A percentile compares a stretch with the other conserved stretches of the same genome.
Conservation (phyloP, 1,139 yeast genomes). For the Komagataea norvegica region DNA sequence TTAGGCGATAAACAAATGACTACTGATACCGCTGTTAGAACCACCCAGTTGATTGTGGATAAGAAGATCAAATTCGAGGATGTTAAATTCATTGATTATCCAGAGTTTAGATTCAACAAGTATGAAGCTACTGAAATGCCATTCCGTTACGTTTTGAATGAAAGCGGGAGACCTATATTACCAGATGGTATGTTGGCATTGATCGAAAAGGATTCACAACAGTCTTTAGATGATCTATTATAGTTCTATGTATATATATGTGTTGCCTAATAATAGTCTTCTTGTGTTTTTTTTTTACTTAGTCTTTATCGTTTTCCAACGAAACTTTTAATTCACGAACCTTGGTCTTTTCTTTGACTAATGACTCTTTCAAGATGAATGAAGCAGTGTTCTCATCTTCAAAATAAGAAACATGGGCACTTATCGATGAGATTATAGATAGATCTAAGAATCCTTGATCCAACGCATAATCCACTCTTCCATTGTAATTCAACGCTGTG, state of each 20-base stretch:
- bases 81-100: constrained; percentile 83
- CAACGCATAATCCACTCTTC: constrained; percentile 76
- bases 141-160: constrained; percentile 75
- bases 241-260: background rate
- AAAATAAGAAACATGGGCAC: constrained; percentile 84
- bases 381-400: constrained; percentile 84
- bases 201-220: constrained; percentile 79
- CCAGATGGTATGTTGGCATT: constrained; percentile 90
- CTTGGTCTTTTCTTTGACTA: constrained; percentile 14
- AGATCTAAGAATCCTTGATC: constrained; percentile 81
- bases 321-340: constrained; percentile 15
- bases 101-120: constrained; percentile 83
- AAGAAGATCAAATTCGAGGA: constrained; percentile 54
- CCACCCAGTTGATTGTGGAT: constrained; percentile 72
- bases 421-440: constrained; percentile 71
- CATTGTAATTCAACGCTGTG: constrained; percentile 52
- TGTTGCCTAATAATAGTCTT: too few relatives aligned
- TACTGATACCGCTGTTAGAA: constrained; percentile 93
- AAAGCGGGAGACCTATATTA: constrained; percentile 64
- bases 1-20: constrained; percentile 92
- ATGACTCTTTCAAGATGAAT: constrained; percentile 58
- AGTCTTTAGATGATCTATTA: constrained; percentile 52
- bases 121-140: constrained; percentile 98
- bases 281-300: background rate
- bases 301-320: background rate